Conservation (phyloP, 2,329 filamentous ascomycete genomes). For the Trichoderma gracile region DNA sequence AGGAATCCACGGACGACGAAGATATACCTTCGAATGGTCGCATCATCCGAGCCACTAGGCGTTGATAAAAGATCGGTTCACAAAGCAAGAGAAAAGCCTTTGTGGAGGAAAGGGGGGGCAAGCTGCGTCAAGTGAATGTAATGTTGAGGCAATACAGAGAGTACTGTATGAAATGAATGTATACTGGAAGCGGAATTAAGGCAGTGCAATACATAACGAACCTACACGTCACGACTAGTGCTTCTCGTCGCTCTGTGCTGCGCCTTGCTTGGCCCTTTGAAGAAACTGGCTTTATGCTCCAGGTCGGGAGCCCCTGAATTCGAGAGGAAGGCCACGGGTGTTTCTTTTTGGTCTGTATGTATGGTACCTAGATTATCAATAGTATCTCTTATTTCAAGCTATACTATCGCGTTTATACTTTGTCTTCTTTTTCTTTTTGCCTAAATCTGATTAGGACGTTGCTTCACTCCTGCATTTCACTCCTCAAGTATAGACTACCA, state of each 20-base stretch:
- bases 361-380: slow-evolving; percentile 3
- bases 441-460: slow-evolving; percentile 19
- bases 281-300: too few relatives aligned
- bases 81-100: slow-evolving; percentile 23
- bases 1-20: slow-evolving; percentile 28
- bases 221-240: too few relatives aligned
- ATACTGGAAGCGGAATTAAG: background rate
- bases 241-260: too few relatives aligned
- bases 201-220: background rate
- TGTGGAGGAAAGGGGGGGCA: slow-evolving; percentile 30
- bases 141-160: background rate
- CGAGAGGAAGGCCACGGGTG: background rate
- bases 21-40: slow-evolving; percentile 30
- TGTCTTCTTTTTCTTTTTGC: slow-evolving; percentile 15
- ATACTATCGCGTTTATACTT: slow-evolving; percentile 24
- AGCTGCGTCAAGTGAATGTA: slow-evolving; percentile 2
- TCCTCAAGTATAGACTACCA: slow-evolving; percentile 14
- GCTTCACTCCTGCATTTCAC: slow-evolving; percentile 11
- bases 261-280: too few relatives aligned
- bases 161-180: slow-evolving; percentile 10
- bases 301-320: background rate
- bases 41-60: background rate
- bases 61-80: slow-evolving; percentile 25
- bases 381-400: slow-evolving; percentile 22
- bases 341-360: slow-evolving; percentile 4